Percentiles rank a stretch among this genome's conserved stretches.
Conservation (phyloP, 352 stramenopile genomes). For the Phytophthora litchii region DNA sequence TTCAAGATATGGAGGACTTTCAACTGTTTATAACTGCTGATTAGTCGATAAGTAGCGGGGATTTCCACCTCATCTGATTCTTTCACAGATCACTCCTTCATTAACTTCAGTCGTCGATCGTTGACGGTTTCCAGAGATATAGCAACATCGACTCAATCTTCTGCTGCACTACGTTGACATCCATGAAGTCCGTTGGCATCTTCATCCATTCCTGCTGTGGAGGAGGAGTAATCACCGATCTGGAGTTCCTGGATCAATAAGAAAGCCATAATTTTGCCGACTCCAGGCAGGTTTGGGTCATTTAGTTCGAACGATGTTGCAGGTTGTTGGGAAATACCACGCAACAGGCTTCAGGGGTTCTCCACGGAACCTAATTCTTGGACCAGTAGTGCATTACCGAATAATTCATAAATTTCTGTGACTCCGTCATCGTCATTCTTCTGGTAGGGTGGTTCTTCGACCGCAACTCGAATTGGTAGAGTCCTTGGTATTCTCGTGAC, state of each 20-base stretch:
- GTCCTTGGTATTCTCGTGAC: conserved; percentile 48
- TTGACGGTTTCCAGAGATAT: conserved; percentile 36
- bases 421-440: conserved; percentile 39
- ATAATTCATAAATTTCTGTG: conserved; percentile 36
- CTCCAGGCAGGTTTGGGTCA: conserved; percentile 35
- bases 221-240: conserved; percentile 37
- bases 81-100: conserved; percentile 30
- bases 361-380: conserved; percentile 33
- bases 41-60: conserved; percentile 29
- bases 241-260: conserved; percentile 44
- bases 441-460: conserved; percentile 36
- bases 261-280: conserved; percentile 54
- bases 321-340: conserved; percentile 51
- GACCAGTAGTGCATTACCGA: conserved; percentile 24
- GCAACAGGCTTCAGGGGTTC: conserved; percentile 31
- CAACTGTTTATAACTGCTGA: conserved; percentile 23
- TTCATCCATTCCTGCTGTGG: conserved; percentile 49
- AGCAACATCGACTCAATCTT: conserved; percentile 28
- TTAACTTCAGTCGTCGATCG: conserved; percentile 29
- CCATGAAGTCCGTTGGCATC: neutral
- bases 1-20: conserved; percentile 72
- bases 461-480: conserved; percentile 48
- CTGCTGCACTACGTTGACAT: conserved; percentile 19
- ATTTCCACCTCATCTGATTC: neutral
- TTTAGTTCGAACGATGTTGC: conserved; percentile 55